Conservation (phyloP, 768 basidiomycete species). For the Tylopilus sp. region DNA sequence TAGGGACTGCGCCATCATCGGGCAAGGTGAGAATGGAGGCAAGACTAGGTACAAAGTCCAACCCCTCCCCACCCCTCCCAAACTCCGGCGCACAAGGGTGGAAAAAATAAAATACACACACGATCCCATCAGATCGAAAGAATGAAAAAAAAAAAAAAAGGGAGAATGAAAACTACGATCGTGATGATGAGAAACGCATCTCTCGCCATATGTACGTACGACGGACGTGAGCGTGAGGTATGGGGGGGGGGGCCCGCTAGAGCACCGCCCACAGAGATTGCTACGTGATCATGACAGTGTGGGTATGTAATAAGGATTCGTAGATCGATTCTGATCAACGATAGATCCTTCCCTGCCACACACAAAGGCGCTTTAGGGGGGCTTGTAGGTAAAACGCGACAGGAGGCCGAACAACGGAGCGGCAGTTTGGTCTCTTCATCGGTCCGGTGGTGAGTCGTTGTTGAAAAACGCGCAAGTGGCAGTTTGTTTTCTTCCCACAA, state of each 20-base stretch:
- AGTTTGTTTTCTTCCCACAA: constrained; percentile 18
- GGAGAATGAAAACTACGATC: constrained; percentile 3
- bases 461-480: not conserved
- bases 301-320: not conserved
- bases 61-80: too few relatives aligned
- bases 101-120: not conserved
- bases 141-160: too few relatives aligned
- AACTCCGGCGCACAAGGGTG: not conserved
- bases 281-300: constrained; percentile 5
- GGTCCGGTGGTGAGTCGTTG: not conserved
- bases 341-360: constrained; percentile 3
- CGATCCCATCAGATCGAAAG: not conserved
- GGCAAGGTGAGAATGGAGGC: constrained; percentile 5
- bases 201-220: constrained; percentile 8
- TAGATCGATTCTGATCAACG: constrained; percentile 15
- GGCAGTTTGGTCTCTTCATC: not conserved
- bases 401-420: not conserved
- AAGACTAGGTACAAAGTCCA: constrained; percentile 20
- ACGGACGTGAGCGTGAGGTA: not conserved
- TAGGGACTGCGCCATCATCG: not conserved
- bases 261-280: not conserved
- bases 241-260: not conserved
- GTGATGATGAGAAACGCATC: constrained; percentile 3
- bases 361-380: constrained; percentile 6
- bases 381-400: not conserved